A percentile compares a stretch with the other conserved stretches of the same genome.
These are phyloP conservation scores for Trifolium subterraneum DNA, from an alignment of 306 rosid species.

Conservation along the genomic window DNA sequence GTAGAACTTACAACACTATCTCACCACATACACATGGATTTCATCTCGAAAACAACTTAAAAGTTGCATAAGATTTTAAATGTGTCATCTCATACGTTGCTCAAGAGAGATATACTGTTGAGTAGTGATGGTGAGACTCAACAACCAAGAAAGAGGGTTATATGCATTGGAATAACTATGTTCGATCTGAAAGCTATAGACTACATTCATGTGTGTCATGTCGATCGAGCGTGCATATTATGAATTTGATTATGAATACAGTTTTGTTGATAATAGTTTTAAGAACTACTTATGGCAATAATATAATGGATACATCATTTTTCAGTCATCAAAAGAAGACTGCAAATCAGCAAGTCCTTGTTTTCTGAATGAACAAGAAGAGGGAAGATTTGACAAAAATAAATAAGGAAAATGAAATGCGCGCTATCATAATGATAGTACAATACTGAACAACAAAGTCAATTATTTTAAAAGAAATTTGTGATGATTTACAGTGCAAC, in stretches of 20 bases:
- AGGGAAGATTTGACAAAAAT: constrained; percentile 33
- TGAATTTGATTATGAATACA: background rate
- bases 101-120: background rate
- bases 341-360: constrained; percentile 61
- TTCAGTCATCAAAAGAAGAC: constrained; percentile 52
- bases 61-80: background rate
- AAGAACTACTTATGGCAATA: constrained; percentile 45
- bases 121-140: background rate
- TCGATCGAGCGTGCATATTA: background rate
- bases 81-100: background rate
- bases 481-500: constrained; percentile 63
- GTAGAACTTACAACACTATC: too few species aligned
- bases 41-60: too few species aligned
- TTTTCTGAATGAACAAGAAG: constrained; percentile 48
- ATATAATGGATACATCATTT: constrained; percentile 48
- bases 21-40: too few species aligned
- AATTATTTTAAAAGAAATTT: constrained; percentile 48
- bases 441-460: constrained; percentile 47
- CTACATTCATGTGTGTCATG: background rate
- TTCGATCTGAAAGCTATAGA: background rate
- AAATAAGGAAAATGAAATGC: constrained; percentile 27
- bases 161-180: background rate
- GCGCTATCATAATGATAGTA: constrained; percentile 44
- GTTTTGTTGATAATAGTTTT: constrained; percentile 19
- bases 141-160: constrained; percentile 1